phyloP scores from a whole-genome alignment of 164 flowering plant species.

The Magnolia sinica region DNA sequence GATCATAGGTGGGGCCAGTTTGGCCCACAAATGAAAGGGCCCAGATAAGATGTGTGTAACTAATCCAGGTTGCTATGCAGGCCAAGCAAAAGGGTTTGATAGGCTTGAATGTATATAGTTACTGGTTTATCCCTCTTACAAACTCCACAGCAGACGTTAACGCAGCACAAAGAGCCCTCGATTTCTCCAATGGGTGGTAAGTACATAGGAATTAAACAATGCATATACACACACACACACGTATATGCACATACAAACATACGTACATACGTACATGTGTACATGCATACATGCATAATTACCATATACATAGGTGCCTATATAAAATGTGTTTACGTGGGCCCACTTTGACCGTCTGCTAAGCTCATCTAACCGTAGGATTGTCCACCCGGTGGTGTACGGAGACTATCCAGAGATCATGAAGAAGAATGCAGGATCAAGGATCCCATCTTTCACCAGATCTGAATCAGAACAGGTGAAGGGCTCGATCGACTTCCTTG shows the following conservation, averaged over 20 bases:
- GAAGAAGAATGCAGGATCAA: slow-evolving; percentile 44
- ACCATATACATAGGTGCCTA: neutral
- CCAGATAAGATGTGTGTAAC: no score
- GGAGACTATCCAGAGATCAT: slow-evolving; percentile 66
- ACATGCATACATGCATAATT: neutral
- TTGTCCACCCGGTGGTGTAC: slow-evolving; percentile 40
- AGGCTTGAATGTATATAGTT: slow-evolving; percentile 39
- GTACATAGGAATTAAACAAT: neutral
- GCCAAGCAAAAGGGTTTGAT: slow-evolving; percentile 53
- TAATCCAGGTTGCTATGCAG: slow-evolving; percentile 27
- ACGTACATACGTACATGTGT: neutral
- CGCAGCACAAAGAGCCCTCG: slow-evolving; percentile 45
- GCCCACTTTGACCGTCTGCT: neutral
- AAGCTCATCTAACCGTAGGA: neutral
- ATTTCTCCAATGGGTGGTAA: slow-evolving; percentile 50
- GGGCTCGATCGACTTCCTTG: slow-evolving; percentile 33
- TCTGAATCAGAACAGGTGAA: slow-evolving; percentile 23
- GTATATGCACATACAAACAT: neutral
- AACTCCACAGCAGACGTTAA: slow-evolving; percentile 31
- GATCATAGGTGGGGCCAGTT: no score
- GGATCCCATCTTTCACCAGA: slow-evolving; percentile 55
- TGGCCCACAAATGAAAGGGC: no score
- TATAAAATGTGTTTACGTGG: neutral
- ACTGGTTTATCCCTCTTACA: slow-evolving; percentile 33
- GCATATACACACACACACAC: no score